Percentiles rank a stretch among this genome's conserved stretches.
Conservation (phyloP, 2,329 filamentous ascomycete genomes). For the Hymenoscyphus infarciens region DNA sequence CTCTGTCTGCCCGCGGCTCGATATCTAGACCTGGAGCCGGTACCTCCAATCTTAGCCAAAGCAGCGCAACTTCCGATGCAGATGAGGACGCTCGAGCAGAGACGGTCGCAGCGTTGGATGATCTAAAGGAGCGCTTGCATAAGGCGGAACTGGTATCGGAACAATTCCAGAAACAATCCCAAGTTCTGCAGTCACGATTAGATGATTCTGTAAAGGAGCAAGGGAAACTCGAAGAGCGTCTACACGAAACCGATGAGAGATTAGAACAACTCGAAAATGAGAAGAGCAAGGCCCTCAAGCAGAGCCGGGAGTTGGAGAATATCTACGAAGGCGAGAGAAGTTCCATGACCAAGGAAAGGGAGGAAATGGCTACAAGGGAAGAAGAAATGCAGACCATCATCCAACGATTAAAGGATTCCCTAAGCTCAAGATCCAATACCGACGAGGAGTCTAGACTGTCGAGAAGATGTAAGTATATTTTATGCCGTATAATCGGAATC, state of each 20-base stretch:
- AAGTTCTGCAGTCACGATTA: conserved; percentile 78
- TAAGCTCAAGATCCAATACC: conserved; percentile 67
- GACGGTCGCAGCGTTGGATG: conserved; percentile 73
- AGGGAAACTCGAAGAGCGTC: conserved; percentile 77
- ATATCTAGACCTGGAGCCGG: conserved; percentile 52
- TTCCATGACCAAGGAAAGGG: conserved; percentile 85
- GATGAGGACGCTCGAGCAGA: conserved; percentile 77
- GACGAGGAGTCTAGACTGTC: conserved; percentile 54
- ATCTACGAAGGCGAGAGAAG: conserved; percentile 90
- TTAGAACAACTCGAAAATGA: conserved; percentile 79
- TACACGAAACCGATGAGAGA: conserved; percentile 82
- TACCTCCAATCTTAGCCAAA: conserved; percentile 33
- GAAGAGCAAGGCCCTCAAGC: conserved; percentile 76
- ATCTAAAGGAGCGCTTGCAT: conserved; percentile 77
- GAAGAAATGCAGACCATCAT: conserved; percentile 90
- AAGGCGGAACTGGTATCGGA: conserved; percentile 76
- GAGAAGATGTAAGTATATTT: conserved; percentile 49
- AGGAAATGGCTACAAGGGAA: conserved; percentile 77
- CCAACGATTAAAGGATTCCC: conserved; percentile 83
- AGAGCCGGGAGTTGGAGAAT: conserved; percentile 86
- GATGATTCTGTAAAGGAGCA: conserved; percentile 85
- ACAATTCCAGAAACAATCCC: conserved; percentile 77
- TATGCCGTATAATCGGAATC: background rate
- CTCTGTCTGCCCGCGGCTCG: conserved; percentile 68
- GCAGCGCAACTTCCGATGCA: conserved; percentile 41